phyloP scores from a whole-genome alignment of 495 filamentous ascomycete species.

The Penicilliopsis zonata region DNA sequence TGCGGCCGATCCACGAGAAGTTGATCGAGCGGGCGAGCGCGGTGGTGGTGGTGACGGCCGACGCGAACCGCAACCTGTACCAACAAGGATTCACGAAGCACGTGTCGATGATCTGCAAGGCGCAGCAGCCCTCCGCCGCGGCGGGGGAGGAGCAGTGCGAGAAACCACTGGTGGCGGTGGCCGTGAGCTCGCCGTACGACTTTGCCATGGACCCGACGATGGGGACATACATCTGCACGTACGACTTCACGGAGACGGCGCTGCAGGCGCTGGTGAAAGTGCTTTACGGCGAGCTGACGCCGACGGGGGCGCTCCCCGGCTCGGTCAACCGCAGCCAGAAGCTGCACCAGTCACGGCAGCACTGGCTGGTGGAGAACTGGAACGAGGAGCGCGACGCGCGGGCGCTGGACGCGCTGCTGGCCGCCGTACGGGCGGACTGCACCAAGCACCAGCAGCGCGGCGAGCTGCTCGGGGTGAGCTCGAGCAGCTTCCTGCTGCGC shows the following conservation, averaged over 20 bases:
- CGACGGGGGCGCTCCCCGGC: slow-evolving; percentile 64
- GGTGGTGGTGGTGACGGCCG: slow-evolving; percentile 78
- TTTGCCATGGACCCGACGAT: slow-evolving; percentile 86
- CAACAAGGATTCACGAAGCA: slow-evolving; percentile 89
- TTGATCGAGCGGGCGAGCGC: slow-evolving; percentile 76
- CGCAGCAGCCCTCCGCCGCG: slow-evolving; percentile 40
- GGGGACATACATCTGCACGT: slow-evolving; percentile 83
- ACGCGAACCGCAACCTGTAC: slow-evolving; percentile 82
- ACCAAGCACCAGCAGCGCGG: slow-evolving; percentile 43
- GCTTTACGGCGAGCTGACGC: slow-evolving; percentile 63
- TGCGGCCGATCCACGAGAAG: slow-evolving; percentile 80
- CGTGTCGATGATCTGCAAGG: slow-evolving; percentile 87
- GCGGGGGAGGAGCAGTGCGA: slow-evolving; percentile 46
- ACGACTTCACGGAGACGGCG: slow-evolving; percentile 86
- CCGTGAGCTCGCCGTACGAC: slow-evolving; percentile 85
- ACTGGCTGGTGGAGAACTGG: slow-evolving; percentile 83
- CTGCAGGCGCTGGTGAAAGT: slow-evolving; percentile 71
- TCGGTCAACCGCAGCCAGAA: slow-evolving; percentile 75
- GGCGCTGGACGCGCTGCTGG: slow-evolving; percentile 57
- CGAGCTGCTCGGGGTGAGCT: slow-evolving; percentile 53
- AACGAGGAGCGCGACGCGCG: slow-evolving; percentile 62
- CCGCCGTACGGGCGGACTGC: slow-evolving; percentile 46
- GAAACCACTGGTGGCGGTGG: slow-evolving; percentile 69
- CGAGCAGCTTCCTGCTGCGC: slow-evolving; percentile 61
- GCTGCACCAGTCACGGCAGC: slow-evolving; percentile 65